Base-by-base conservation (phyloP, 2,329 filamentous ascomycete genomes). In the Zasmidium citrigriseum region DNA sequence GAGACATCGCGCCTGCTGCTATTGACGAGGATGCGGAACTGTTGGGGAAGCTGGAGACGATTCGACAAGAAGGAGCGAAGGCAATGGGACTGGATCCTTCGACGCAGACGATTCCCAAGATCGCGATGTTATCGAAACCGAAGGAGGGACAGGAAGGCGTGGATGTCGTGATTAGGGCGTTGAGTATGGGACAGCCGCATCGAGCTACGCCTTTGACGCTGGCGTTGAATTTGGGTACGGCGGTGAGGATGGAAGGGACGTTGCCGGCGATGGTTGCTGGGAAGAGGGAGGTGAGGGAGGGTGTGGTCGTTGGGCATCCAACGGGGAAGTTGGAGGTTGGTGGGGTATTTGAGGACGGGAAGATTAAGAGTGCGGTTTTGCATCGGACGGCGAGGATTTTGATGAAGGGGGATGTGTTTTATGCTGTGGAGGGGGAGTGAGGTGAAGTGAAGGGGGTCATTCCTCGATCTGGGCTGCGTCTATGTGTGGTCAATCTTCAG, bases 51-150 rank as follows among this genome's bases (percentile, higher is more conserved):
- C 74, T 90, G 12, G 86, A 89, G 55, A 72, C 73, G 1, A 85
- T 90, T 54, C 79, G 87, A 1, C 78, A 76, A 49, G 75, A 79
- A 46, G 87, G 83, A 0, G 82, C 84, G 0, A 78, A 82, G 0
- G 76, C 75, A 22, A 90, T 90, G 86, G 86, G 86, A 0, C 75
- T 90, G 3, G 71, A 76, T 0, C 72, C 75, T 12, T 73, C 74
- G 1, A 73, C 73, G 1, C 81, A 81, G 5, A 79, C 81, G 0
- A 79, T 89, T 1, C 87, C 87, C 1, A 88, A 89, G 68, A 84
- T 89, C 38, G 82, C 80, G 14, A 73, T 88, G 16, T 78, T 86
- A 68, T 27, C 78, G 75, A 59, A 55, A 49, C 55, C 71, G 5
- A 58, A 23, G 4, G 55, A 29, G 12, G 46, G 38, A 20, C 52